Evolutionary conservation across 2,329 filamentous ascomycete genomes (phyloP), one percentile per base, ranked within the genome.

Genomic region (Alternaria sp.): DNA sequence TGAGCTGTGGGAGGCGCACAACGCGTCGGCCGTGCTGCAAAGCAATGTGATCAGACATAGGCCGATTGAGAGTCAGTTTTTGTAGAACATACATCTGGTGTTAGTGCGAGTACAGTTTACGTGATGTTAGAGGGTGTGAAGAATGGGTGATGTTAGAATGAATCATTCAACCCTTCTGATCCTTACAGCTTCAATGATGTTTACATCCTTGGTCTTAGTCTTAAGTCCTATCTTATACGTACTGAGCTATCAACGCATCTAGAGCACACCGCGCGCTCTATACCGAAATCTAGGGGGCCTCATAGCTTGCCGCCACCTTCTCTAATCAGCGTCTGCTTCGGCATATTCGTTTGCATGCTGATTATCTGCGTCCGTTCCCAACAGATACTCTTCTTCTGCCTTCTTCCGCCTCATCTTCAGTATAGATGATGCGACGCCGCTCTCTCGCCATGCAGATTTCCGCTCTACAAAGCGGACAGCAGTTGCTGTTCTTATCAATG

Each of bases 1-100:
- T n/a, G 36, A 51, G 14, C 59, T 56, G 7, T 71, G 63, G 66
- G 67, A 58, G 4, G 68, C 60, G 2, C 46, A 46, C 14, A 69
- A 68, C 28, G 23, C 39, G 54, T 56, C 17, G 17, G 68, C 67
- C 23, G 50, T 62, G n/a, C 60, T 62, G 46, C 65, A 67, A 39
- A 62, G 42, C 4, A 56, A 51, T 21, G 29, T 67, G 3, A 36
- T 62, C n/a, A 40, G 3, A 23, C 37, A 17, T 13, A 40, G 37
- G 37, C 3, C 37, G 10, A 0, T 40, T 14, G 26, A 28, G 26
- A 28, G 26, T 28, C 5, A 28, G 8, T 8, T 28, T 28, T 28
- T 8, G 26, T 28, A 28, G 26, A 28, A 28, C 4, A 28, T 28
- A 5, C 26, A 28, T 28, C 26, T 28, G 26, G 26, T 28, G 26